phyloP scores from a whole-genome alignment of 2,329 filamentous ascomycete genomes.

The Pseudonectria foliicola region DNA sequence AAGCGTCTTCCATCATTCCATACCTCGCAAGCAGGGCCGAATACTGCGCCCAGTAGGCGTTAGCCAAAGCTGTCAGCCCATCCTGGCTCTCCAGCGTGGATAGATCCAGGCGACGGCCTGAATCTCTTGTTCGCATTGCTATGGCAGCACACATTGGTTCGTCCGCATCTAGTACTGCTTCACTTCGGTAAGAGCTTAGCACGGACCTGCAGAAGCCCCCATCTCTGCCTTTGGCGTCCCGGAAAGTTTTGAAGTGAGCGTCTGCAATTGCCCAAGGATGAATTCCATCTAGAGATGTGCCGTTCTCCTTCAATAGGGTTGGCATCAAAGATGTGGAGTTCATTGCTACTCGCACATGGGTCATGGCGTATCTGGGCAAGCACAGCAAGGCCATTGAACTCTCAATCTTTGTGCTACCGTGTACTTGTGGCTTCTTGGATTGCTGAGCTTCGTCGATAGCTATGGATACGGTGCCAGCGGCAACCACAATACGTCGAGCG shows the following conservation, averaged over 20 bases:
- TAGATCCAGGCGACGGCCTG: constrained; percentile 11
- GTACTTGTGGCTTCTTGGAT: constrained; percentile 2
- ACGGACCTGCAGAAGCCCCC: constrained; percentile 1
- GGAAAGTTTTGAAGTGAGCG: constrained; percentile 14
- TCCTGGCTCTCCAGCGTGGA: constrained; percentile 17
- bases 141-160: constrained; percentile 27
- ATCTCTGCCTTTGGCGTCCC: not conserved
- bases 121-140: constrained; percentile 17
- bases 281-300: constrained; percentile 13
- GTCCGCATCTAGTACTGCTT: constrained; percentile 24
- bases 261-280: constrained; percentile 14
- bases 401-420: constrained; percentile 7
- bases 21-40: constrained; percentile 26
- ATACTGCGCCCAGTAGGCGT: constrained; percentile 28
- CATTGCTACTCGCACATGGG: constrained; percentile 12
- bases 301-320: constrained; percentile 3
- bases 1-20: constrained; percentile 20
- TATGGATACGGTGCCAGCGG: constrained; percentile 12
- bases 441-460: constrained; percentile 12
- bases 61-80: constrained; percentile 19
- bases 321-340: constrained; percentile 10
- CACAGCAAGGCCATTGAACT: constrained; percentile 15
- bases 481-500: constrained; percentile 17
- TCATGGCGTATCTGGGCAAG: constrained; percentile 15
- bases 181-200: constrained; percentile 13